phyloP scores from a whole-genome alignment of 306 rosid species.

The Trichosanthes cucumerina region DNA sequence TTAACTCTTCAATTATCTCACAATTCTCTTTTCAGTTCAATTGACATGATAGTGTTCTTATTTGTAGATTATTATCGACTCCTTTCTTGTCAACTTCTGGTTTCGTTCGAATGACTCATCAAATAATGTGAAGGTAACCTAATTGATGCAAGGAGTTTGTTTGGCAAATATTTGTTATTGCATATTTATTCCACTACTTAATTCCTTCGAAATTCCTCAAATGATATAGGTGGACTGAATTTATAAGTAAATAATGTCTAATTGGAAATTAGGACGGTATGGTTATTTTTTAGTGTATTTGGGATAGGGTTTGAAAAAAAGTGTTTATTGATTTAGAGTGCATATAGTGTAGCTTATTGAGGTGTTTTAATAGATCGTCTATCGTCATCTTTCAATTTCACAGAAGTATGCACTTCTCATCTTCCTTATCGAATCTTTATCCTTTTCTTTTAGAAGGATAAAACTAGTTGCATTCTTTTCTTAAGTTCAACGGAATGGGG shows the following conservation, averaged over 20 bases:
- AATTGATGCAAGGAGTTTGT: neutral
- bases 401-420: too few relatives aligned
- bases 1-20: neutral
- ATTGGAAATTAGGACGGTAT: neutral
- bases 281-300: neutral
- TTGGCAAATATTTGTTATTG: neutral
- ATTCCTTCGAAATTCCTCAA: neutral
- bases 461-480: too few relatives aligned
- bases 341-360: too few relatives aligned
- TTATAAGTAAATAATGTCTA: neutral
- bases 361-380: too few relatives aligned
- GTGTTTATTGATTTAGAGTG: too few relatives aligned
- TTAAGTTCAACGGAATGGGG: too few relatives aligned
- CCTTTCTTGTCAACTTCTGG: conserved; percentile 14
- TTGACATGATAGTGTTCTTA: neutral
- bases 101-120: neutral
- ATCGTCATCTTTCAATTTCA: too few relatives aligned
- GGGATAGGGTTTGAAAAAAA: too few relatives aligned
- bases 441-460: too few relatives aligned
- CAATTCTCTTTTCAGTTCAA: neutral
- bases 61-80: conserved; percentile 13
- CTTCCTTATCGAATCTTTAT: too few relatives aligned
- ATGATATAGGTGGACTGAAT: neutral
- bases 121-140: neutral
- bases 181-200: neutral